Evolutionary conservation across 2,329 filamentous ascomycete genomes (phyloP), one percentile per base, ranked within the genome.

Genomic region (Verticillium dahliae): DNA sequence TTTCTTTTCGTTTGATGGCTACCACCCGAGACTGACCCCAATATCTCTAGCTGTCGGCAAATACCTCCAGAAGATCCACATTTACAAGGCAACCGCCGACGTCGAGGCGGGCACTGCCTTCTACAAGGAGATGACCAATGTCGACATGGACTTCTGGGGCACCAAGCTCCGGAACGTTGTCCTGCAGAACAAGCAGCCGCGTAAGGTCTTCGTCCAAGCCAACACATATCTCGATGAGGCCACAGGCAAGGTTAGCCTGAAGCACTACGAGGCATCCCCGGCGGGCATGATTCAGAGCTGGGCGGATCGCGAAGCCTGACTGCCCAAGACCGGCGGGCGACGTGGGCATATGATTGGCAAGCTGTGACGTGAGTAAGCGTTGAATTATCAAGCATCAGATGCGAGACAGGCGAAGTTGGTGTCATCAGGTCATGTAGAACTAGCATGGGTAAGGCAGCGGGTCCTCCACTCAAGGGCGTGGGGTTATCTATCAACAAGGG

Each of bases 21-120:
- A 15, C 6, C 15, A 15, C 9, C 18, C 22, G 18, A 31, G 18
- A 52, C 45, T 52, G 9, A 52, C 45, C 22, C 6, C 9, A 7
- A 15, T n/a, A 34, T 15, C 10, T 45, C 22, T 57, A 81, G 91
- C 93, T 2, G 91, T 98, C 22, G 91, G 91, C 68, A 84, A 87
- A 59, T 96, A 96, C 72, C 80, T 98, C 58, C 92, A 96, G 78
- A 95, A 96, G 76, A 78, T 98, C 65, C 93, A 97, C 75, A 82
- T 97, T 66, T 97, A 91, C 81, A 97, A 97, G 81, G 86, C 89
- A 4, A 97, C 92, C 1, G 94, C 92, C 6, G 92, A 98, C 72
- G 82, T 94, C 18, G 83, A 89, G 67, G 83, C 82, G 2, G 94
- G 91, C n/a, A 87, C 84, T 67, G 85, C 85, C 67, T 85, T 97